Conservation (phyloP, 2,329 filamentous ascomycete species). For the Penicillium digitatum region DNA sequence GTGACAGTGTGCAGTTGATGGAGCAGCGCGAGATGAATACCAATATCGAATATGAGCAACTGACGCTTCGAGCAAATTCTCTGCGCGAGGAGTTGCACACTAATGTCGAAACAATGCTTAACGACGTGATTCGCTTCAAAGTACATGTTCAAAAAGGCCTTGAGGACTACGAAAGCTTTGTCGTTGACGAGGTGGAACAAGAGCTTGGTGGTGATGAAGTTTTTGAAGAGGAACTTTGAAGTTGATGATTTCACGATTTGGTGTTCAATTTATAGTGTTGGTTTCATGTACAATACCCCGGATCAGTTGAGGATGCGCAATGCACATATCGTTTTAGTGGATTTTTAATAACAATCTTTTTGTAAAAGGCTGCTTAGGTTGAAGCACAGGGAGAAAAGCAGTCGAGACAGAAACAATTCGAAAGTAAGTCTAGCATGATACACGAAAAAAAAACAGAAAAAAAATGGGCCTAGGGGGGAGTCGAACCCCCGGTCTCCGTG, state of each 20-base stretch:
- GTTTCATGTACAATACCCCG: conserved; percentile 12
- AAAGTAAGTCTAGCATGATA: too few relatives aligned
- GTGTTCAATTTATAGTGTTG: conserved; percentile 1
- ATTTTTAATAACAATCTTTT: not conserved
- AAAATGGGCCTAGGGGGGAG: not conserved
- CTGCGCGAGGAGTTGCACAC: conserved; percentile 97
- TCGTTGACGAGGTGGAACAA: conserved; percentile 86
- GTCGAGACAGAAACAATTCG: too few relatives aligned
- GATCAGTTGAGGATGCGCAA: conserved; percentile 7
- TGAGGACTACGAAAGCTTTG: conserved; percentile 91
- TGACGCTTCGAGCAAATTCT: conserved; percentile 76
- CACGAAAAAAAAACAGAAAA: not conserved
- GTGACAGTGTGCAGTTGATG: conserved; percentile 83
- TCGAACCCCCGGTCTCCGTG: not conserved
- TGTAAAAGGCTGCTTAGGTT: not conserved
- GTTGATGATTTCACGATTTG: conserved; percentile 16
- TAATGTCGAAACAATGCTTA: conserved; percentile 90
- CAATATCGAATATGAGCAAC: conserved; percentile 91
- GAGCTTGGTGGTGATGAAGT: conserved; percentile 65
- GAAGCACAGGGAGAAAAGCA: too few relatives aligned
- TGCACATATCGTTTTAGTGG: not conserved
- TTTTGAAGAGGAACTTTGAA: conserved; percentile 30
- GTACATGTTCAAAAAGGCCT: conserved; percentile 90
- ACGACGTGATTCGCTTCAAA: conserved; percentile 98
- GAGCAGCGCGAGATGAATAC: conserved; percentile 95